Base-by-base conservation (phyloP, 176 grass and related monocot species). In the Chrysopogon serrulatus region DNA sequence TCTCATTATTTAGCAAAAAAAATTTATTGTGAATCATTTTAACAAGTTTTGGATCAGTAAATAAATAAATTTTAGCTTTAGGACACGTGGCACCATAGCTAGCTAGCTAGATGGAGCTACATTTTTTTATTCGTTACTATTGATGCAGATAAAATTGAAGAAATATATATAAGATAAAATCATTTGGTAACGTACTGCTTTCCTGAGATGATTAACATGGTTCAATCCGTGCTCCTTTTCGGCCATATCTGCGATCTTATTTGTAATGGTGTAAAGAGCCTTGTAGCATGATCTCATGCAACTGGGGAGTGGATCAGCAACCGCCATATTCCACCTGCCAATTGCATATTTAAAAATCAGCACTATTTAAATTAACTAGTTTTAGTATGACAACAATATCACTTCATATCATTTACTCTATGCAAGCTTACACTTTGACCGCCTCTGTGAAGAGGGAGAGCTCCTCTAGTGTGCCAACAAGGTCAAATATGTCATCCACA, bases 401-500 rank as follows among this genome's bases (percentile, higher is more conserved):
- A 44, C 1, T 44, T 4, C 26, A 63, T 63, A 5, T 63, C 11
- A 31, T 63, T 16, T 62, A 62, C 5, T 71, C 12, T 41, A 48
- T 54, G 6, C 5, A 47, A 30, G 3, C 81, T 82, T 88, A 91
- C 94, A 27, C 74, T 62, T 86, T 73, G 42, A 93, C 81, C 19
- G 91, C 82, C 11, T 90, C 27, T 0, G 80, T 90, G 33, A 93
- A 93, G 39, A 83, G 57, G 7, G 44, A 68, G 5, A 97, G 84
- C 48, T 97, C 91, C 6, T 94, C 84, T 21, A 13, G 17, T 70
- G 83, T 89, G 13, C 89, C 87, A 18, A 82, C 31, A 19, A 91
- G 31, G 64, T 97, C 94, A 84, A 88, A 97, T 15, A 97, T 94
- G 73, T 97, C 94, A 53, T 97, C 94, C 39, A 97, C 83, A 49